These are phyloP conservation scores for Phytopythium delawarense DNA, from an alignment of 352 stramenopile genomes.

Conservation along the genomic window DNA sequence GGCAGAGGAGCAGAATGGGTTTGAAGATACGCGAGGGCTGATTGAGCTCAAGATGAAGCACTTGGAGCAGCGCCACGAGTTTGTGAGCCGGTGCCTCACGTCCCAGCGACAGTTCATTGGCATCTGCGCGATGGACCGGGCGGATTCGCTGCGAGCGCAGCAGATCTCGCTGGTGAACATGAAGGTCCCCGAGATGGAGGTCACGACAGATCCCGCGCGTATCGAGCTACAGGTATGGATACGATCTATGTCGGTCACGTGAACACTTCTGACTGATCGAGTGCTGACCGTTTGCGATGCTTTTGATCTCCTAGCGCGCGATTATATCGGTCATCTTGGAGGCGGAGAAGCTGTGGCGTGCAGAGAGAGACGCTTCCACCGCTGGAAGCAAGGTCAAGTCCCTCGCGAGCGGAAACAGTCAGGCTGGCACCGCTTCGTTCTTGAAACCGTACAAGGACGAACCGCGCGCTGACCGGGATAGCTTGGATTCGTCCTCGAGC, in stretches of 20 bases:
- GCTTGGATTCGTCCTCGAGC: slow-evolving; percentile 34
- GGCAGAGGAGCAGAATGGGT: slow-evolving; percentile 39
- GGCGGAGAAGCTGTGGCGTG: slow-evolving; percentile 57
- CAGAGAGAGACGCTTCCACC: slow-evolving; percentile 27
- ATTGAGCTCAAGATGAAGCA: slow-evolving; percentile 64
- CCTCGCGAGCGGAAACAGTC: background rate
- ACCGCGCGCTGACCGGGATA: slow-evolving; percentile 19
- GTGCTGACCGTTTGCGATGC: slow-evolving; percentile 1
- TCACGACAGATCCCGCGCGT: slow-evolving; percentile 38
- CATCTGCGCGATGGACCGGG: slow-evolving; percentile 63
- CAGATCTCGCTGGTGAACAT: slow-evolving; percentile 69
- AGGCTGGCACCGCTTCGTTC: background rate
- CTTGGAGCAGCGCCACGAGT: slow-evolving; percentile 59
- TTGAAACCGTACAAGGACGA: background rate
- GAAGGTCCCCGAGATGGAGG: slow-evolving; percentile 66
- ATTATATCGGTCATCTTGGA: slow-evolving; percentile 70
- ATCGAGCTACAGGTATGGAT: slow-evolving; percentile 47
- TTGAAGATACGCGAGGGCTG: slow-evolving; percentile 37
- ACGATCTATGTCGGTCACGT: background rate
- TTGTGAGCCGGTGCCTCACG: slow-evolving; percentile 59
- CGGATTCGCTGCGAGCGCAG: slow-evolving; percentile 53
- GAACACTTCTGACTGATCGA: background rate
- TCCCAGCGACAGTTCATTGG: slow-evolving; percentile 80
- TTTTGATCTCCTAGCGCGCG: slow-evolving; percentile 31
- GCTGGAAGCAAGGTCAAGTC: slow-evolving; percentile 13